Base-by-base conservation (phyloP, 495 filamentous ascomycete genomes). In the Bryoglossum gracile region DNA sequence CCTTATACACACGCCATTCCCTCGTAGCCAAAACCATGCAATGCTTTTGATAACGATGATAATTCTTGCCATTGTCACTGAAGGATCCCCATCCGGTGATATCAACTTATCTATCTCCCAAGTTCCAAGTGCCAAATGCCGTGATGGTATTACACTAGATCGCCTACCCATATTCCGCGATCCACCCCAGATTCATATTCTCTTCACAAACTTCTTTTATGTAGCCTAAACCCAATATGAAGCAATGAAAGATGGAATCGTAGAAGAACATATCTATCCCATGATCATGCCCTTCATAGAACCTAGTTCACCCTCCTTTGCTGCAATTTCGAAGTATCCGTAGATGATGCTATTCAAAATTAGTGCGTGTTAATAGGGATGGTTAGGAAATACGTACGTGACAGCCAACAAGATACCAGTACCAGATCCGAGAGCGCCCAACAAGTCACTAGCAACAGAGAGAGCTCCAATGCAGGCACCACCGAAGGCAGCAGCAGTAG, bases 401-500 rank as follows among this genome's bases (percentile, higher is more conserved):
- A 99, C 94, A 64, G 94, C 94, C 68, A 99, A 78, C 39, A 99
- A 74, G 60, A 95, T 97, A 82, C 92, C 90, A 58, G 94, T 99
- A 58, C 94, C 94, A 47, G 86, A 91, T 65, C 94, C 94, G 46
- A 99, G 80, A 61, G 94, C 94, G 61, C 94, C 94, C 66, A 96
- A 78, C 43, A 99, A 83, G 72, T 99, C 94, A 60, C 87, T 94
- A 56, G 84, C 82, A 62, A 99, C 89, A 25, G 89, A 95, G 28
- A 99, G 79, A 58, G 86, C 94, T 69, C 94, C 94, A 77, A 99
- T 99, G 76, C 90, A 96, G 52, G 94, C 94, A 73, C 94, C 94
- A 70, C 94, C 94, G 59, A 99, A 99, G 51, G 94, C 92, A 54
- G 94, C 94, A 46, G 94, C 94, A 36, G 91, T 95, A 50, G 94